These are phyloP conservation scores for Fraxinus xanthoxyloides DNA, from an alignment of 305 asterid genomes.

Conservation along the genomic window DNA sequence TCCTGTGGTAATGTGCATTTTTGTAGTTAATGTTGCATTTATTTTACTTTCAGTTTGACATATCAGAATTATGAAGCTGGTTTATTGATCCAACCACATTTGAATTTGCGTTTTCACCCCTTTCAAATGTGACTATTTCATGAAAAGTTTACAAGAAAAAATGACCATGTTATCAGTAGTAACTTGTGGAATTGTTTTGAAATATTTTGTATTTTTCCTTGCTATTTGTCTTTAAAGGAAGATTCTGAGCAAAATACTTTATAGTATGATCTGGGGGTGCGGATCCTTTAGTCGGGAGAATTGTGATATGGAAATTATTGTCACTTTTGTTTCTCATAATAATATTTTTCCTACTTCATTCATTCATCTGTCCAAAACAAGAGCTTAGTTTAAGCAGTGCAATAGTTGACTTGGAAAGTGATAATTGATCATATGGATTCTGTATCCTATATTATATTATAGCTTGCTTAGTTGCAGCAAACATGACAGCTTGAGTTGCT, in stretches of 20 bases:
- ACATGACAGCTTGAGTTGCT: constrained; percentile 29
- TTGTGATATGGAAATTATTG: background rate
- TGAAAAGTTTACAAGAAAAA: too few species aligned
- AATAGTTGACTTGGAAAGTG: constrained; percentile 32
- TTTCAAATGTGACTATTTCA: background rate
- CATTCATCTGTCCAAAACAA: background rate
- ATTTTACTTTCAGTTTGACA: background rate
- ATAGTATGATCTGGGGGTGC: background rate
- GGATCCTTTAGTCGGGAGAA: background rate
- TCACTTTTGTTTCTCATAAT: too few species aligned
- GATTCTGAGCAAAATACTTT: background rate
- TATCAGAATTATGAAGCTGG: background rate
- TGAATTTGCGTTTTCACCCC: background rate
- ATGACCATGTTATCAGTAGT: too few species aligned
- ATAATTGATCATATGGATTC: constrained; percentile 20
- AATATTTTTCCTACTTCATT: background rate
- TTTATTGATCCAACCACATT: background rate
- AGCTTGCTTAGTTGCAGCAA: constrained; percentile 27
- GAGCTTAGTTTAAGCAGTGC: background rate
- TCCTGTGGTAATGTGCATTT: background rate
- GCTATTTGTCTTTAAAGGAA: background rate
- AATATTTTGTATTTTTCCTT: too few species aligned
- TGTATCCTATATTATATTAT: constrained; percentile 6
- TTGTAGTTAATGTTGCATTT: background rate
- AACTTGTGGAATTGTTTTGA: too few species aligned